phyloP scores from a whole-genome alignment of 768 basidiomycete species.

The Russula ochroleuca region DNA sequence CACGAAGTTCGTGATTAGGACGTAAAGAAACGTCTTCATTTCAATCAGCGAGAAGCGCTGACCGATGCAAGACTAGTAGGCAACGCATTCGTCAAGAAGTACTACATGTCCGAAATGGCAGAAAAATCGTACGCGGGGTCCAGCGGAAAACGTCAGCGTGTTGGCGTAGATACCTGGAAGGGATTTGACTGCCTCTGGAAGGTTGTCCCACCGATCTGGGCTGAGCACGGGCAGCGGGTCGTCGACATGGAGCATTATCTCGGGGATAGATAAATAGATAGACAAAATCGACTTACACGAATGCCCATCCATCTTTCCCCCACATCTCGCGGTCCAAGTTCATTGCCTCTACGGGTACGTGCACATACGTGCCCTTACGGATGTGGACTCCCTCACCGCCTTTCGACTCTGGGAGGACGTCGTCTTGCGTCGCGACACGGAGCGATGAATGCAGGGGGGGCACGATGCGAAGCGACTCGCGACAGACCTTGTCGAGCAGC shows the following conservation, averaged over 20 bases:
- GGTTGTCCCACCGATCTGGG: constrained; percentile 76
- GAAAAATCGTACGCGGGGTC: constrained; percentile 59
- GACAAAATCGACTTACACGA: constrained; percentile 50
- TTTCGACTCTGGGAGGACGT: constrained; percentile 67
- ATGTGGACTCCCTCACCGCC: constrained; percentile 47
- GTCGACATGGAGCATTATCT: background rate
- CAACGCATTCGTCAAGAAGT: background rate
- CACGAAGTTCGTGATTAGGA: constrained; percentile 61
- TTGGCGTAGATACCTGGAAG: constrained; percentile 70
- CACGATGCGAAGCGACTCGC: constrained; percentile 69
- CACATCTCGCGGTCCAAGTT: constrained; percentile 74
- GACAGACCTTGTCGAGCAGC: constrained; percentile 68
- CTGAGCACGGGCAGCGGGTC: constrained; percentile 37
- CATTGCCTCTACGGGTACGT: constrained; percentile 75
- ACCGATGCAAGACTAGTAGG: constrained; percentile 69
- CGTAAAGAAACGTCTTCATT: constrained; percentile 71
- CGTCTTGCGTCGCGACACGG: constrained; percentile 72
- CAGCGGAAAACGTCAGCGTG: constrained; percentile 72
- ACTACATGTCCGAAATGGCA: background rate
- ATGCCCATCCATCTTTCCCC: constrained; percentile 79
- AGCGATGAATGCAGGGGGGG: constrained; percentile 81
- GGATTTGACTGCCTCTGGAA: constrained; percentile 61
- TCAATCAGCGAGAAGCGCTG: constrained; percentile 80
- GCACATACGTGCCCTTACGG: constrained; percentile 67
- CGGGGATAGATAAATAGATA: background rate